Evolutionary conservation across 2,329 filamentous ascomycete species (phyloP).

Genomic region (Ophioceras dolichostomum): DNA sequence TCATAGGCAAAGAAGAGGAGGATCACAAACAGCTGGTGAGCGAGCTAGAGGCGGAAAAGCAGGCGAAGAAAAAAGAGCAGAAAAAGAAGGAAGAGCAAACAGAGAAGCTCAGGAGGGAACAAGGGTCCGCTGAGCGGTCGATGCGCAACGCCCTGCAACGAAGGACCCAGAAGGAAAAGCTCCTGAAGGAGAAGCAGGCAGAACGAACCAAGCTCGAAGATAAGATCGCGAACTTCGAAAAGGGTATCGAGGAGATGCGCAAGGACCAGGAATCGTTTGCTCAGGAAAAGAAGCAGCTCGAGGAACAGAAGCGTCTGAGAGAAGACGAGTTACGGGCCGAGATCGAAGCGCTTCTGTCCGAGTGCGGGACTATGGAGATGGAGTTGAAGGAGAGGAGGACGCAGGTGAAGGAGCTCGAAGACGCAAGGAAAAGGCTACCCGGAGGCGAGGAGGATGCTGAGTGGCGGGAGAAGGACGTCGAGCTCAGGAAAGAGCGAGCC

Average conservation of each 20-base stretch:
- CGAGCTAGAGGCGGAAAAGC: conserved; percentile 64
- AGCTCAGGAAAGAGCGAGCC: conserved; percentile 44
- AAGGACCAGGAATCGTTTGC: conserved; percentile 41
- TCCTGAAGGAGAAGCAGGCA: conserved; percentile 51
- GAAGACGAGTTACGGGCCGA: conserved; percentile 34
- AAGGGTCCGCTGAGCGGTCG: conserved; percentile 66
- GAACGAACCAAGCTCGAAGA: conserved; percentile 60
- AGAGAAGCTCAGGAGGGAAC: conserved; percentile 68
- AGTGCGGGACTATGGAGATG: conserved; percentile 53
- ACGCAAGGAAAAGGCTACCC: conserved; percentile 50
- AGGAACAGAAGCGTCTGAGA: conserved; percentile 37
- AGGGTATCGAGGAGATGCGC: conserved; percentile 47
- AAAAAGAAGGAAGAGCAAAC: conserved; percentile 90
- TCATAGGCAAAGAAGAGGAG: conserved; percentile 59
- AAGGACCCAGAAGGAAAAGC: conserved; percentile 64
- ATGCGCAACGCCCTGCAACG: conserved; percentile 73
- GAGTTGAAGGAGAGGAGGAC: conserved; percentile 60
- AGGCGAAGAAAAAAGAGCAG: conserved; percentile 62
- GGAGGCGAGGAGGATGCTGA: conserved; percentile 49
- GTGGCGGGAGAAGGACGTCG: conserved; percentile 36
- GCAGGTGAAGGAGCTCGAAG: conserved; percentile 63
- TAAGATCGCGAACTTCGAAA: conserved; percentile 56
- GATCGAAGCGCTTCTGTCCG: conserved; percentile 51
- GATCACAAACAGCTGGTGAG: conserved; percentile 55
- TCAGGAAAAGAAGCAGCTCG: conserved; percentile 36